Percentiles rank a stretch among this genome's conserved stretches.
These are phyloP conservation scores for Claviceps sorghi DNA, from an alignment of 2,329 filamentous ascomycete genomes.

Conservation along the genomic window DNA sequence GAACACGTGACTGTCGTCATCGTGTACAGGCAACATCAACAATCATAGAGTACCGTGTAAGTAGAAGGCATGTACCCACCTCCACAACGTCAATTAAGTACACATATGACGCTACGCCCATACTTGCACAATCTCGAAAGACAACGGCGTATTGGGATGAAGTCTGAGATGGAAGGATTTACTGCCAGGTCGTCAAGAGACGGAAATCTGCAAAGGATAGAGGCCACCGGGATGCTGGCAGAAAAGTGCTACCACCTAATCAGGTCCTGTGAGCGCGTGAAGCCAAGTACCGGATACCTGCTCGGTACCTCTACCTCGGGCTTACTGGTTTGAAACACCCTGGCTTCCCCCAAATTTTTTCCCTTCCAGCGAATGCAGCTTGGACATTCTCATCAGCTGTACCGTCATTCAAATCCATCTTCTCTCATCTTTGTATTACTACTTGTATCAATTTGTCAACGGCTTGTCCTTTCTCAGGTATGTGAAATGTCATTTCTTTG, in stretches of 20 bases:
- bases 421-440: constrained; percentile 4
- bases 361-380: constrained; percentile 7
- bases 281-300: constrained; percentile 1
- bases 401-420: background rate
- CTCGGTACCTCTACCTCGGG: constrained; percentile 24
- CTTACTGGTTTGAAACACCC: constrained; percentile 10
- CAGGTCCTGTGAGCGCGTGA: background rate
- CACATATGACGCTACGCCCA: too few relatives aligned
- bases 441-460: background rate
- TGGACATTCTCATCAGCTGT: background rate
- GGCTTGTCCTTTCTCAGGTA: constrained; percentile 1
- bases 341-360: constrained; percentile 15
- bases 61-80: too few relatives aligned
- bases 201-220: too few relatives aligned
- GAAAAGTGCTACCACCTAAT: too few relatives aligned
- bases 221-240: too few relatives aligned
- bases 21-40: background rate
- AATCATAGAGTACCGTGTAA: too few relatives aligned
- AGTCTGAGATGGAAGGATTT: too few relatives aligned
- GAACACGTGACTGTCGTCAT: constrained; percentile 2
- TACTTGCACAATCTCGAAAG: too few relatives aligned
- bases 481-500: background rate
- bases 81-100: too few relatives aligned
- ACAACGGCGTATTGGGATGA: too few relatives aligned
- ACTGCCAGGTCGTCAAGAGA: too few relatives aligned